Evolutionary conservation across 1,284 basidiomycete genomes (phyloP).

Genomic region (Golubevia sp.): DNA sequence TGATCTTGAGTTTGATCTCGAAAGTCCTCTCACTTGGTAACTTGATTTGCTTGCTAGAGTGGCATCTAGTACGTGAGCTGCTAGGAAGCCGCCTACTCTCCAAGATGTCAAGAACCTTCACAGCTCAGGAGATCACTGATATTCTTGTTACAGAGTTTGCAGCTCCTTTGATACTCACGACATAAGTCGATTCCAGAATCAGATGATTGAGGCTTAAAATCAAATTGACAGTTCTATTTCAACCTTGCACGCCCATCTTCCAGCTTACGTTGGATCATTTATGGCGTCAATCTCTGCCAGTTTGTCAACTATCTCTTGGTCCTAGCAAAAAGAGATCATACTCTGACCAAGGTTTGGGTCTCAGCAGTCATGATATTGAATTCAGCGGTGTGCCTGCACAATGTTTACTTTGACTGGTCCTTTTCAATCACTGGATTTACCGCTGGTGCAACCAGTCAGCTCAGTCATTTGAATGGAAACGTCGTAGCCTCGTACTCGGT

Average conservation of each 20-base stretch:
- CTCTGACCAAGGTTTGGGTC: not conserved
- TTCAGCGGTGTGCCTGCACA: not conserved
- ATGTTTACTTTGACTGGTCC: not conserved
- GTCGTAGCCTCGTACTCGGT: not conserved
- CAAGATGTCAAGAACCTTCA: no score
- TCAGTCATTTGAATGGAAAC: not conserved
- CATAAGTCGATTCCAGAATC: no score
- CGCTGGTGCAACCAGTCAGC: not conserved
- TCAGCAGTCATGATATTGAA: not conserved
- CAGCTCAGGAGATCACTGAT: no score
- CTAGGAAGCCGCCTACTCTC: slow-evolving; percentile 46
- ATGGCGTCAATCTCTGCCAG: not conserved
- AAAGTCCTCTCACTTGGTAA: slow-evolving; percentile 42
- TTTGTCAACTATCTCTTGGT: not conserved
- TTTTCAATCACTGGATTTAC: not conserved
- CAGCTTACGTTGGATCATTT: not conserved
- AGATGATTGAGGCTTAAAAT: no score
- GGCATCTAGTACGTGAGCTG: slow-evolving; percentile 41
- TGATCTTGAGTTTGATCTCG: slow-evolving; percentile 30
- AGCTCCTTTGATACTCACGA: no score
- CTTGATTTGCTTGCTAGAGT: slow-evolving; percentile 29
- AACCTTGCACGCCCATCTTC: no score
- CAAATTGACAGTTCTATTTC: no score
- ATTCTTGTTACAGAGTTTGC: no score
- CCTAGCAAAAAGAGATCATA: not conserved